Percentiles rank a stretch among this genome's conserved stretches.
Evolutionary conservation across 257 asterid species (phyloP).

Genomic region (Verbascum thapsus): DNA sequence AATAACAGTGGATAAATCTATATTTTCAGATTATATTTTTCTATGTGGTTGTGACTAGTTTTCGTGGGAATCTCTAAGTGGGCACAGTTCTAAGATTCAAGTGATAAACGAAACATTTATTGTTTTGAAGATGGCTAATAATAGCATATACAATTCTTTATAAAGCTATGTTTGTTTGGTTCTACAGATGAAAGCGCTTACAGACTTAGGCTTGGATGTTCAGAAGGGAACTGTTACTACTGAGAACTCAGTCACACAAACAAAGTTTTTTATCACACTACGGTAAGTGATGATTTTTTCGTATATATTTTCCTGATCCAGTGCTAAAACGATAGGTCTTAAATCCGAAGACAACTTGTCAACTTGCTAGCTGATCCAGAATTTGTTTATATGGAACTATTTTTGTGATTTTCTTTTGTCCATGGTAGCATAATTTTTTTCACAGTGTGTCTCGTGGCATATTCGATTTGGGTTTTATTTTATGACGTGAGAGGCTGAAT

Average conservation of each 20-base stretch:
- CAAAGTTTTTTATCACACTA: conserved; percentile 73
- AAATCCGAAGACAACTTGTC: conserved; percentile 14
- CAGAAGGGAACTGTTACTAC: conserved; percentile 86
- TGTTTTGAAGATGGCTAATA: background rate
- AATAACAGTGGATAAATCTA: background rate
- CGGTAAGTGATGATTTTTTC: conserved; percentile 51
- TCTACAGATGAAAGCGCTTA: conserved; percentile 91
- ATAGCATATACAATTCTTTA: background rate
- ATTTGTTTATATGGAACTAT: background rate
- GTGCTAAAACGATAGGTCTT: conserved; percentile 7
- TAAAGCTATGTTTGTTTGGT: conserved; percentile 22
- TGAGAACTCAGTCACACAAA: conserved; percentile 71
- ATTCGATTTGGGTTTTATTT: conserved; percentile 13
- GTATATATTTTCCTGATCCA: conserved; percentile 4
- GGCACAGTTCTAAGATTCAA: conserved; percentile 1
- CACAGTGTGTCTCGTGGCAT: conserved; percentile 11
- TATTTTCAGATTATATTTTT: background rate
- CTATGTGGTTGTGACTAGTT: conserved; percentile 5
- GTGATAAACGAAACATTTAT: background rate
- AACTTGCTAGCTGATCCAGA: background rate
- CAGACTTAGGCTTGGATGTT: conserved; percentile 93
- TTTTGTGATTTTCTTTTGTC: conserved; percentile 7
- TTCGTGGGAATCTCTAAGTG: conserved; percentile 6
- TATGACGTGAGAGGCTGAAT: conserved; percentile 11
- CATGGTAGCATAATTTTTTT: conserved; percentile 12